Evolutionary conservation across 2,329 filamentous ascomycete genomes (phyloP), one percentile per base, ranked within the genome.

Genomic region (Fusarium palustre): DNA sequence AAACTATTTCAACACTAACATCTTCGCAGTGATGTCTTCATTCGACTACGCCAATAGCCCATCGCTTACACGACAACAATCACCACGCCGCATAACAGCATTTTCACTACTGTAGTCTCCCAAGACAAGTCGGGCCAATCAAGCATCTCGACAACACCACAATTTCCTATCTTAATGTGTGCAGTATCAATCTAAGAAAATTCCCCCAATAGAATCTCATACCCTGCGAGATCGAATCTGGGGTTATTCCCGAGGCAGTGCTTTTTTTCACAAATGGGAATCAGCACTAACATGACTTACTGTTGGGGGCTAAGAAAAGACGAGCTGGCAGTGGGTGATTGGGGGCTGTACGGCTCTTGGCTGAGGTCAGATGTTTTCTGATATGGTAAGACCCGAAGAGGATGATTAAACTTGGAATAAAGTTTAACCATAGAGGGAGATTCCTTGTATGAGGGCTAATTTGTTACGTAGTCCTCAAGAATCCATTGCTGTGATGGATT

Each of bases 281-380:
- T 69, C 49, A 69, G 66, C 61, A 31, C 64, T 68, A 61, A 55
- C n/a, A 39, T 20, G 31, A 39, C 33, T 30, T 5, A 41, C 0
- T 0, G 8, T 28, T 33, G 30, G 30, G 48, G 41, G 47, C 55
- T 28, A 43, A 46, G 49, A 20, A 20, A 31, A 38, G 28, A 47
- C 38, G 24, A 58, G 20, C 52, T 69, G 66, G 57, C 66, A 33
- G 15, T 15, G n/a, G 3, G 16, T 33, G 24, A 56, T 69, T 69
- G 66, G 65, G 28, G 28, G 34, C 33, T 20, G 2, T 49, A 7
- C 22, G 34, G 34, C 13, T 13, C 43, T 31, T 43, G 65, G 43
- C 64, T 68, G 64, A 68, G 52, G 41, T 68, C 54, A 68, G 36
- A 33, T 18, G n/a, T 5, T 31, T 15, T 28, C 43, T 46, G 24